These are phyloP conservation scores for Lichtheimia hyalospora DNA, from an alignment of 371 early-diverging fungal genomes.

Conservation along the genomic window DNA sequence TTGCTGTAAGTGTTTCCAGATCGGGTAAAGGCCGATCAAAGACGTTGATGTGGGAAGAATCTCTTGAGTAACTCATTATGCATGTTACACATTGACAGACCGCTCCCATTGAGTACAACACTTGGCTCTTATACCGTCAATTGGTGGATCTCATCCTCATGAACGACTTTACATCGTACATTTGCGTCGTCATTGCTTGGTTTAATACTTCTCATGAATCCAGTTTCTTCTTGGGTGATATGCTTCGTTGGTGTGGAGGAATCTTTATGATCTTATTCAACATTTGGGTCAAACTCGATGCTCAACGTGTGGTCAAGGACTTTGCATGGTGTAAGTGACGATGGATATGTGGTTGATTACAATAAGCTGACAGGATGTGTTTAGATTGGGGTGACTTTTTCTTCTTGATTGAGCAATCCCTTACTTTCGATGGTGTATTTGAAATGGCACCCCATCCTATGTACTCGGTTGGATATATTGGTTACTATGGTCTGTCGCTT, in stretches of 20 bases:
- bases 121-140: slow-evolving; percentile 93
- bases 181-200: slow-evolving; percentile 82
- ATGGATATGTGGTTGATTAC: background rate
- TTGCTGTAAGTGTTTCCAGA: slow-evolving; percentile 51
- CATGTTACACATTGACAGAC: slow-evolving; percentile 34
- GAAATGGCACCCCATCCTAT: slow-evolving; percentile 98
- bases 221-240: slow-evolving; percentile 53
- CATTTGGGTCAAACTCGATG: slow-evolving; percentile 95
- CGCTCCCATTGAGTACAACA: slow-evolving; percentile 90
- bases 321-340: slow-evolving; percentile 92
- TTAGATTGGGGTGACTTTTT: slow-evolving; percentile 98
- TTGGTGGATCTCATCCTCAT: slow-evolving; percentile 91
- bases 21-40: background rate
- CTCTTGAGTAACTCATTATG: too few species aligned
- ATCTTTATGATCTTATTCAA: slow-evolving; percentile 83
- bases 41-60: too few species aligned
- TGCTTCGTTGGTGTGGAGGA: slow-evolving; percentile 78
- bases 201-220: slow-evolving; percentile 56
- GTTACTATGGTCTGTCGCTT: slow-evolving; percentile 92
- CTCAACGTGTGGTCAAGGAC: slow-evolving; percentile 95
- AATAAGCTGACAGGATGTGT: background rate
- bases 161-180: slow-evolving; percentile 88
- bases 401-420: slow-evolving; percentile 84
- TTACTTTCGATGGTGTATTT: slow-evolving; percentile 93
- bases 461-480: slow-evolving; percentile 97